These are phyloP conservation scores for Solanum hybrid DNA, from an alignment of 305 asterid species.

Conservation along the genomic window DNA sequence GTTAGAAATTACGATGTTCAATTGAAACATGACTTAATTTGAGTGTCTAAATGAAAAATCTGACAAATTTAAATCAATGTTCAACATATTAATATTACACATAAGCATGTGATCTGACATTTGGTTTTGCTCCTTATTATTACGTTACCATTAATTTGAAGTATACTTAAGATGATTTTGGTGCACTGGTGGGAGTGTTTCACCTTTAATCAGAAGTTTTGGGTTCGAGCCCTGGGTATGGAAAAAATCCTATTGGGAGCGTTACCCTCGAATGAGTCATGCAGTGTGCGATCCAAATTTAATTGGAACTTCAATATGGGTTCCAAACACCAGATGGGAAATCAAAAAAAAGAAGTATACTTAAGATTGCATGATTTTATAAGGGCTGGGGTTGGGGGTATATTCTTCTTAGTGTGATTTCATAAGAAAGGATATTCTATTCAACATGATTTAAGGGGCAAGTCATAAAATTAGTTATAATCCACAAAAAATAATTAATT, in stretches of 20 bases:
- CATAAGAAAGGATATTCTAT: background rate
- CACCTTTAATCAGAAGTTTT: no score
- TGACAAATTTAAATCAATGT: background rate
- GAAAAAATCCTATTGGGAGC: no score
- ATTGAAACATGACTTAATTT: background rate
- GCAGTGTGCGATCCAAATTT: no score
- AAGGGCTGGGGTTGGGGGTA: no score
- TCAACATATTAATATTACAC: background rate
- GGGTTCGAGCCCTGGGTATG: no score
- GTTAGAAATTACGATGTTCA: no score
- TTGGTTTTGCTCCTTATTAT: background rate
- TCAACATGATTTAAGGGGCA: background rate
- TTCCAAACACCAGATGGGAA: fast-evolving
- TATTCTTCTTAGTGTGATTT: background rate
- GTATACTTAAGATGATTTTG: no score
- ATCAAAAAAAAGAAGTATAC: no score
- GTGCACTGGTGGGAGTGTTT: no score
- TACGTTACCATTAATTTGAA: background rate
- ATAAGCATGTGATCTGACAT: background rate
- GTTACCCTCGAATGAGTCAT: no score
- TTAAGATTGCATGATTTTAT: no score
- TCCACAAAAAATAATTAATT: background rate
- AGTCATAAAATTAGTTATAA: background rate
- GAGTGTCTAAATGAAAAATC: background rate
- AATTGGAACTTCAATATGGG: no score